Conservation (phyloP, 345 rosid species). For the Garcia nutans region DNA sequence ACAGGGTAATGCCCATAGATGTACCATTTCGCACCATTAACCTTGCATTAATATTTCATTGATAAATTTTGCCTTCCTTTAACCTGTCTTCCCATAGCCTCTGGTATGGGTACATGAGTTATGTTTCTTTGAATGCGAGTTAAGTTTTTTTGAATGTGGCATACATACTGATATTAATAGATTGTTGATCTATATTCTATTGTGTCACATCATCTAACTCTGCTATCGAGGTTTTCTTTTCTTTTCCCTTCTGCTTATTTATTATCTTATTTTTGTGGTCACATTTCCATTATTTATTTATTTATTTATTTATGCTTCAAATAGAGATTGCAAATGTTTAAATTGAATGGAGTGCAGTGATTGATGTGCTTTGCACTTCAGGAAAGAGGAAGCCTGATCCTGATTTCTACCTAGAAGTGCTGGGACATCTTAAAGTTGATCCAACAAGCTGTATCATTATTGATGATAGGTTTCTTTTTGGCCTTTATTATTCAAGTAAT, state of each 20-base stretch:
- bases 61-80: not conserved
- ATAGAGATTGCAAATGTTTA: not conserved
- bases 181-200: not conserved
- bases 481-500: not conserved
- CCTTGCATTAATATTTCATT: not conserved
- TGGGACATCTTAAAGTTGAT: conserved; percentile 63
- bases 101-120: not conserved
- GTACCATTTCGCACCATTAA: not conserved
- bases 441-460: conserved; percentile 70
- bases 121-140: too few species aligned
- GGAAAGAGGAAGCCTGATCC: conserved; percentile 96
- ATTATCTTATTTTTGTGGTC: not conserved
- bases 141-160: too few species aligned
- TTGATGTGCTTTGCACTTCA: conserved; percentile 27
- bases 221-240: not conserved
- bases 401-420: conserved; percentile 56
- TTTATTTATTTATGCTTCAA: too few species aligned
- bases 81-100: not conserved
- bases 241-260: not conserved
- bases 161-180: not conserved
- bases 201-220: not conserved
- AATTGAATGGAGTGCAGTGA: not conserved
- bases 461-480: conserved; percentile 66
- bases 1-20: not conserved
- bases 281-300: not conserved